phyloP scores from a whole-genome alignment of 176 grass and related monocot species.

The Zoysia japonica region DNA sequence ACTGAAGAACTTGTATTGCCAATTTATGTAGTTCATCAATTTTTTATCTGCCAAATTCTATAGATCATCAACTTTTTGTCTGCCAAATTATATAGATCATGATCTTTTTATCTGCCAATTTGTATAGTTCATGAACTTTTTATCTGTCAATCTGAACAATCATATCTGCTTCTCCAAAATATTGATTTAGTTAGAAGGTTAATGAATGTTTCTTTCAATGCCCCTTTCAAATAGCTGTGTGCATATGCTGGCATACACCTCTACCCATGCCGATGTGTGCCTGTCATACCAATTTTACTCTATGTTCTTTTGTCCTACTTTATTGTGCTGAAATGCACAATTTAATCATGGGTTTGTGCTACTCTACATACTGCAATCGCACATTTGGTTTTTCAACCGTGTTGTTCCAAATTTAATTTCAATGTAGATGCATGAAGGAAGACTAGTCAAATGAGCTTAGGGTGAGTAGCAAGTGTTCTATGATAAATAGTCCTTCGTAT shows the following conservation, averaged over 20 bases:
- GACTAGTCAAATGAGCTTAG: not conserved
- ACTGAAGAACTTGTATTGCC: slow-evolving; percentile 1
- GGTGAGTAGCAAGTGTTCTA: not conserved
- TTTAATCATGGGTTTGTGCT: slow-evolving; percentile 7
- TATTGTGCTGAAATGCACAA: slow-evolving; percentile 11
- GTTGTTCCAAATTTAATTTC: not conserved
- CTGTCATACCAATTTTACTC: not conserved
- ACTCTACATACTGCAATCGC: not conserved
- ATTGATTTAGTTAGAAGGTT: not conserved
- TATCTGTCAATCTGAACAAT: slow-evolving; percentile 7
- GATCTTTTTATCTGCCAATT: not conserved
- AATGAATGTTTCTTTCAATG: not conserved
- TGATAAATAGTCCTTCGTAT: not conserved
- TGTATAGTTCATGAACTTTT: not conserved
- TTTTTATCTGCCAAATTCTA: too few relatives aligned
- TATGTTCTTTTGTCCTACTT: not conserved
- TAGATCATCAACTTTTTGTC: not conserved
- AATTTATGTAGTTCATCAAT: not conserved
- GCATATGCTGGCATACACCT: slow-evolving; percentile 9
- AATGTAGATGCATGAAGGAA: slow-evolving; percentile 10
- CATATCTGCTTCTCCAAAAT: not conserved
- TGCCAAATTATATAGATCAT: not conserved
- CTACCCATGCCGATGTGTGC: not conserved
- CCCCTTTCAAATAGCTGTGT: slow-evolving; percentile 3
- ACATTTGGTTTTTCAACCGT: not conserved